Evolutionary conservation across 169 alveolate genomes (phyloP).

Genomic region (Amoebophrya sp.): DNA sequence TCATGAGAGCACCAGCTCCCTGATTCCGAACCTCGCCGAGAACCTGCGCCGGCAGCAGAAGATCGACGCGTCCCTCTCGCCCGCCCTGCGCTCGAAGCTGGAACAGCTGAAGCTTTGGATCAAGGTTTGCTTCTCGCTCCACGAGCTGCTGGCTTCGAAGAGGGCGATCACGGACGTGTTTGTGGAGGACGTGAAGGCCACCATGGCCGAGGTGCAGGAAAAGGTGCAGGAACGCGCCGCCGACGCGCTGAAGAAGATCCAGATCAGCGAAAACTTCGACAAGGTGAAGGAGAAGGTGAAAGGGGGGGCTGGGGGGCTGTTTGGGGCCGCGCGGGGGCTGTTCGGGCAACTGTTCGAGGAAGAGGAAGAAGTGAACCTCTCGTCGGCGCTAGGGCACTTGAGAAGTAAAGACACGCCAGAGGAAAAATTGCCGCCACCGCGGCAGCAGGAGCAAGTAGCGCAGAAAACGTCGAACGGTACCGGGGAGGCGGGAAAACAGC

Average conservation of each 20-base stretch:
- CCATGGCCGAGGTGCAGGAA: neutral
- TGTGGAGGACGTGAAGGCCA: neutral
- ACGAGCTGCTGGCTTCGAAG: neutral
- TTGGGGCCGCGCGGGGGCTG: neutral
- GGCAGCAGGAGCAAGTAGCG: neutral
- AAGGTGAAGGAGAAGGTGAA: neutral
- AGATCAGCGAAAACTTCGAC: neutral
- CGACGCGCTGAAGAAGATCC: neutral
- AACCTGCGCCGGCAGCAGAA: neutral
- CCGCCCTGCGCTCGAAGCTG: neutral
- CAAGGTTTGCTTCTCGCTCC: neutral
- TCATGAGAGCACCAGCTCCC: too few relatives aligned
- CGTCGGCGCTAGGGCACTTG: neutral
- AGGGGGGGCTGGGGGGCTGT: neutral
- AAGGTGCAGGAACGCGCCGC: neutral
- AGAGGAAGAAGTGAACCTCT: neutral
- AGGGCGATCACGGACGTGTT: neutral
- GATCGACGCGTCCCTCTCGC: neutral
- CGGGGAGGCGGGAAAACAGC: too few relatives aligned
- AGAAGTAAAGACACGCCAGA: neutral
- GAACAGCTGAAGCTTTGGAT: neutral
- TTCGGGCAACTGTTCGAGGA: neutral
- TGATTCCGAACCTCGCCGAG: neutral
- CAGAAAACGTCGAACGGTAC: neutral
- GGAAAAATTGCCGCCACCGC: neutral